Evolutionary conservation across 2,329 filamentous ascomycete species (phyloP), one percentile per base, ranked within the genome.

Genomic region (Pyricularia grisea): DNA sequence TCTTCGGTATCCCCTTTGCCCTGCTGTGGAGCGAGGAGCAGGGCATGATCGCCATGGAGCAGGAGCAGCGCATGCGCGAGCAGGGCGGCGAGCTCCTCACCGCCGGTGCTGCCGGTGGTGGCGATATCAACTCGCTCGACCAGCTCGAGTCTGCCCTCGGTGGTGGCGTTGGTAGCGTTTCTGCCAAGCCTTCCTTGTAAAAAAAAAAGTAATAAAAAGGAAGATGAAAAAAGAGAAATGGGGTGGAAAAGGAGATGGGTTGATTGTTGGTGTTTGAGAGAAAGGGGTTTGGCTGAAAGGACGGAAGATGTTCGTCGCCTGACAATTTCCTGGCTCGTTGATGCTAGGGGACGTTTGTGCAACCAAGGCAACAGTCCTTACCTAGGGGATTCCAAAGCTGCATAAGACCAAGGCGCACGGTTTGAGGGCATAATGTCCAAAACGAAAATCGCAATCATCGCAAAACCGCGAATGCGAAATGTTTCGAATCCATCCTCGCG

Each of bases 21-120:
- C 84, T 99, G 74, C 94, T 93, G 70, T 94, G 93, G 78, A 90
- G 91, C 72, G 95, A 99, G 85, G 95, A 99, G 84, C 93, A 97
- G 85, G 92, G 97, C 84, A 89, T 97, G 79, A 85, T 94, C 73
- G 94, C 97, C 84, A 96, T 97, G 93, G 95, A 99, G 88, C 89
- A 93, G 80, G 94, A 97, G 84, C 93, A 94, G 87, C 90, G 91
- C 80, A 95, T 97, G 92, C 91, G 95, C 80, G 92, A 97, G 87
- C 88, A 91, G 76, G 93, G 93, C 72, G 90, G 91, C 77, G 92
- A 97, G 78, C 78, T 88, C 55, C 75, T 88, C 71, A 87, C 85
- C 14, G 83, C 81, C 14, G 83, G 82, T 71, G 86, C 84, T 5
- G 83, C 82, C 1, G 42, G 9, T 12, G 42, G 42, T 5, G 42